Evolutionary conservation across 1,284 basidiomycete genomes (phyloP).

Genomic region (Sporisorium exsertum): DNA sequence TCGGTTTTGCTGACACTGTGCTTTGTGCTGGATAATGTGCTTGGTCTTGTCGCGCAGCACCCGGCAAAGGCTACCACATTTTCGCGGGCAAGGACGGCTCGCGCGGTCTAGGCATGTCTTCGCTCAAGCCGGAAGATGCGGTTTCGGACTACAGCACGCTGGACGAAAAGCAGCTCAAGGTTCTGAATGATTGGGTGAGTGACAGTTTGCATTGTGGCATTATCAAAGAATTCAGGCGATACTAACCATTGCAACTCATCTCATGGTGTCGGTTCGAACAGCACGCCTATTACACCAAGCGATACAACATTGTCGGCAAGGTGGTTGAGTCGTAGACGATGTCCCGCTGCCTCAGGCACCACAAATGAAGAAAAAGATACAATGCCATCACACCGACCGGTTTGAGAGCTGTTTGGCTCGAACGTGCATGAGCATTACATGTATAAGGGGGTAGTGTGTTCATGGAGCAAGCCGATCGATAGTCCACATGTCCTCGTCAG

Average conservation of each 20-base stretch:
- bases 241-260: background rate
- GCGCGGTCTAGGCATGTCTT: constrained; percentile 75
- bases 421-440: background rate
- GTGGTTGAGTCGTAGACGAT: constrained; percentile 33
- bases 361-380: background rate
- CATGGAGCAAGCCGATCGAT: constrained; percentile 58
- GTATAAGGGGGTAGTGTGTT: background rate
- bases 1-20: background rate
- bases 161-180: constrained; percentile 80
- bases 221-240: background rate
- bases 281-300: constrained; percentile 67
- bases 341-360: background rate
- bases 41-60: constrained; percentile 6
- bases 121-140: constrained; percentile 87
- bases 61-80: constrained; percentile 69
- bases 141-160: constrained; percentile 86
- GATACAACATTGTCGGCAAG: constrained; percentile 68
- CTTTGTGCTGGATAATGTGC: background rate
- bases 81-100: constrained; percentile 86
- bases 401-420: background rate
- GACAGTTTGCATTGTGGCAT: background rate
- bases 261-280: background rate
- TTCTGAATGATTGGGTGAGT: constrained; percentile 84
- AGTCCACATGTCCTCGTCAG: constrained; percentile 47
- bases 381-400: background rate